Base-by-base conservation (phyloP, 345 rosid genomes). In the Zanthoxylum bungeanum region DNA sequence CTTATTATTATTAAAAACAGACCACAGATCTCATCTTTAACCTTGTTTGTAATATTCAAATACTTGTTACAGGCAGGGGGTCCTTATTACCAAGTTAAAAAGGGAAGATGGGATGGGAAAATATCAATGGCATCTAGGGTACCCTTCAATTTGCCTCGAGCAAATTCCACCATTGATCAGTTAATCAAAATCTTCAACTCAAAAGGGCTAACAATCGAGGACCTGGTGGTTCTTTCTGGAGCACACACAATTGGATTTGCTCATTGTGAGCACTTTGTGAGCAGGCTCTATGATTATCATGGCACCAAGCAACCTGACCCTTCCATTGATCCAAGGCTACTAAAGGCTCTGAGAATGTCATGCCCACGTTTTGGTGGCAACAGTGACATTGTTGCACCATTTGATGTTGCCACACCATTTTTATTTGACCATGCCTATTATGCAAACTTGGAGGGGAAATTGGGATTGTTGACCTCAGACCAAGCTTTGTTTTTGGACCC, bases 201-300 rank as follows among this genome's bases (percentile, higher is more conserved):
- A 47, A 93, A 89, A 75, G 97, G 97, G 8, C 74, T 93, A 36
- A 78, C 88, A 17, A 16, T 85, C 1, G 68, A 83, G 30, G 98
- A 93, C 63, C 70, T 89, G 37, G 96, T 93, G 2, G 87, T 85
- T 28, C 93, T 93, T 39, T 89, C 97, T 0, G 97, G 94, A 0
- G 93, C 89, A 0, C 98, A 91, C 77, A 91, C 98, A 0, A 89
- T 93, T 31, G 98, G 98, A 3, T 93, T 89, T 24, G 90, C 97
- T 0, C 97, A 91, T 61, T 93, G 97, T 64, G 55, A 75, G 49
- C 81, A 84, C 17, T 91, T 93, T 74, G 36, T 68, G n/a, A 56
- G 52, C 64, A 77, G 98, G 9, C 87, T 93, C 65, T 91, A 93
- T 64, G 65, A 86, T 75, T 85, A 63, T 73, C 78, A 66, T 17